A percentile compares a stretch with the other conserved stretches of the same genome.
phyloP scores from a whole-genome alignment of 768 basidiomycete genomes.

The Trametes cinnabarina region DNA sequence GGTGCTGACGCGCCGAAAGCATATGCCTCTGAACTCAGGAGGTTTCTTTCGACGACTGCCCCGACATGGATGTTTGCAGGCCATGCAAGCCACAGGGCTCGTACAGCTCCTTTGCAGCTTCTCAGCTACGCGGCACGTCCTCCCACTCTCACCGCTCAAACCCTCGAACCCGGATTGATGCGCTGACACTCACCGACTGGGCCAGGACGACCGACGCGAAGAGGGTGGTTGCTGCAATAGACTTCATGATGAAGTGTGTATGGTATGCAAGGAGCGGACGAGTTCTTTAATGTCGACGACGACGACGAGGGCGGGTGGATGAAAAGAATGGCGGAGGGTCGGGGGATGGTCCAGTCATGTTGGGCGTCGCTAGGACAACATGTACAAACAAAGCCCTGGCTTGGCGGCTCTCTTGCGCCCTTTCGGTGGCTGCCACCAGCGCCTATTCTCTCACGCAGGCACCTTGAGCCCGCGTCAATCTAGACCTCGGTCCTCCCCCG shows the following conservation, averaged over 20 bases:
- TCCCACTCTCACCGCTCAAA: neutral
- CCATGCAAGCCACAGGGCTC: too few species aligned
- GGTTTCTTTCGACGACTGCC: too few species aligned
- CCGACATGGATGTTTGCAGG: too few species aligned
- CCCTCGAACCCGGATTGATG: neutral
- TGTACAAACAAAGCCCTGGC: constrained; percentile 17
- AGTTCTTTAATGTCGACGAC: constrained; percentile 37
- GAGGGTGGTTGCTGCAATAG: constrained; percentile 50
- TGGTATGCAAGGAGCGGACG: constrained; percentile 36
- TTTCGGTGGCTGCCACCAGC: neutral
- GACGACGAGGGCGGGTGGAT: constrained; percentile 27
- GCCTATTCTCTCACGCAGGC: neutral
- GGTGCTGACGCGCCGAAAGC: neutral
- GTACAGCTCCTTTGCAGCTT: too few species aligned
- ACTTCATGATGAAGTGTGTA: constrained; percentile 44
- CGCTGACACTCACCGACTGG: constrained; percentile 32
- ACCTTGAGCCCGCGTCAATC: neutral
- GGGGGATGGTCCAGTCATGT: constrained; percentile 6
- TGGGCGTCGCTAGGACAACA: constrained; percentile 22
- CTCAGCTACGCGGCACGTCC: too few species aligned
- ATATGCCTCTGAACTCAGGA: too few species aligned
- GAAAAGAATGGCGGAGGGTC: constrained; percentile 12
- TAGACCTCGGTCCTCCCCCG: too few species aligned
- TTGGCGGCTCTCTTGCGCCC: too few species aligned
- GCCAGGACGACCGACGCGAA: constrained; percentile 52